Percentiles rank a stretch among this genome's conserved stretches.
These are phyloP conservation scores for Dryas alaskensis DNA, from an alignment of 306 rosid genomes.

Conservation along the genomic window DNA sequence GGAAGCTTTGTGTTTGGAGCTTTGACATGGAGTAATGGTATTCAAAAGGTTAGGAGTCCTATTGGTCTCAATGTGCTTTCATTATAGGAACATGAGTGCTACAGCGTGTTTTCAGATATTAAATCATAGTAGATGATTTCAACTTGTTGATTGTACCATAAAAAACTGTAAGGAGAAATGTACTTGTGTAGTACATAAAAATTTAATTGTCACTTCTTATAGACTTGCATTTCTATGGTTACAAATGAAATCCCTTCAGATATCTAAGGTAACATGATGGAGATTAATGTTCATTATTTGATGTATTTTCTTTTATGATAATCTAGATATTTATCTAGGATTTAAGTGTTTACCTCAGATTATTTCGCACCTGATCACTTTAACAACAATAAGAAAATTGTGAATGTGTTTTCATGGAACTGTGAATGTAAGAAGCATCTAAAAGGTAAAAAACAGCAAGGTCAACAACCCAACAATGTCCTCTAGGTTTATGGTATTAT, in stretches of 20 bases:
- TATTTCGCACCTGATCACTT: background rate
- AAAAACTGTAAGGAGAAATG: background rate
- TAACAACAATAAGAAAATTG: background rate
- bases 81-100: slow-evolving; percentile 22
- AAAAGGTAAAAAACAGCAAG: background rate
- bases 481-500: background rate
- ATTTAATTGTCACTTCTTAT: background rate
- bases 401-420: background rate
- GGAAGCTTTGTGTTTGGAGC: slow-evolving; percentile 72
- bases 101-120: background rate
- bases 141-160: background rate
- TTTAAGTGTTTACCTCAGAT: no score
- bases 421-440: background rate
- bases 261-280: background rate
- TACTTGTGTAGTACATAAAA: background rate
- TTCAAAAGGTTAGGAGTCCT: slow-evolving; percentile 58
- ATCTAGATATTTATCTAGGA: no score
- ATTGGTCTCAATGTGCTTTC: slow-evolving; percentile 51
- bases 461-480: background rate
- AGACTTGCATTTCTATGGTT: background rate
- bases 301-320: no score
- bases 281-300: no score
- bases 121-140: slow-evolving; percentile 1
- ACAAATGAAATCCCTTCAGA: background rate
- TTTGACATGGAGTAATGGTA: slow-evolving; percentile 61